Percentiles rank a stretch among this genome's conserved stretches.
phyloP scores from a whole-genome alignment of 176 grass and related monocot genomes.

The Carex myosuroides region DNA sequence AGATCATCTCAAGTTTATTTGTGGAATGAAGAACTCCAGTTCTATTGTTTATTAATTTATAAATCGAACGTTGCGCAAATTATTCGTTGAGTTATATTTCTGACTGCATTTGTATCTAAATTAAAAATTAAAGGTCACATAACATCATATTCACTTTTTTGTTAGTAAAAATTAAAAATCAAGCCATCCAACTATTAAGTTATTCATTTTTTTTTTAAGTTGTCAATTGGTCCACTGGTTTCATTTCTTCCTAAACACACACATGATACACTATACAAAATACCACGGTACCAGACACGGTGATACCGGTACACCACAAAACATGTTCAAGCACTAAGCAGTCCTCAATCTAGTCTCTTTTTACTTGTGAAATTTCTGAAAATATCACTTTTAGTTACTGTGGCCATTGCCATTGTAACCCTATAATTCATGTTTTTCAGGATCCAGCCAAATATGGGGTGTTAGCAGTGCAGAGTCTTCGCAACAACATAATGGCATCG shows the following conservation, averaged over 20 bases:
- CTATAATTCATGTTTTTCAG: neutral
- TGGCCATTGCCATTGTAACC: neutral
- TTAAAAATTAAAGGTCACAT: neutral
- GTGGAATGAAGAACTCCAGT: no score
- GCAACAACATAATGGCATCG: slow-evolving; percentile 65
- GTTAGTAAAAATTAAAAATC: no score
- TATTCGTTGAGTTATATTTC: neutral
- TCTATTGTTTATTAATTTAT: no score
- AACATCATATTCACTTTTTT: neutral
- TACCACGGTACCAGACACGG: neutral
- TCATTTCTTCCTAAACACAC: neutral
- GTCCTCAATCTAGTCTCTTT: neutral
- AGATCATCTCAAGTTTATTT: no score
- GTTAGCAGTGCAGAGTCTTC: slow-evolving; percentile 42
- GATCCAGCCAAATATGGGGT: slow-evolving; percentile 29
- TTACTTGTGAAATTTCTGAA: neutral
- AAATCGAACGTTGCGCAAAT: no score
- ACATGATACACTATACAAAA: neutral
- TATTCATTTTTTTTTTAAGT: neutral
- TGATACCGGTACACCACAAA: neutral
- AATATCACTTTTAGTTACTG: neutral
- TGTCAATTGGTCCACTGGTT: neutral
- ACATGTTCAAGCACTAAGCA: neutral
- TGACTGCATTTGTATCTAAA: neutral
- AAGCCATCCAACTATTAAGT: no score